phyloP scores from a whole-genome alignment of 202 grass and related monocot genomes.

The Musa balbisiana region DNA sequence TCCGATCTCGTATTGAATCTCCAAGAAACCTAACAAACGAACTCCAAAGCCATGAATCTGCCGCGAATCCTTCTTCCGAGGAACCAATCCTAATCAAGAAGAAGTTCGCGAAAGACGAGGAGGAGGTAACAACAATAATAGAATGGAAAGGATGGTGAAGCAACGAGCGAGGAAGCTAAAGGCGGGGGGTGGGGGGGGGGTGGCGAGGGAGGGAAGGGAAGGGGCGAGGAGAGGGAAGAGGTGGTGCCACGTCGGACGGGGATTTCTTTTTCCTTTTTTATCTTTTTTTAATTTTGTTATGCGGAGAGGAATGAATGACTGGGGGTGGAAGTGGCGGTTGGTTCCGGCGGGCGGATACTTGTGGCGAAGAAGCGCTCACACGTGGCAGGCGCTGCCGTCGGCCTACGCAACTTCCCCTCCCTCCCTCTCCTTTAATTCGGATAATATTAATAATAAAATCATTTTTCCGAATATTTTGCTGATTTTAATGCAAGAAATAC shows the following conservation, averaged over 20 bases:
- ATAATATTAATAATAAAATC: no score
- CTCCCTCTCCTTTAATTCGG: background rate
- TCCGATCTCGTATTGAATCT: background rate
- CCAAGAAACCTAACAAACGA: background rate
- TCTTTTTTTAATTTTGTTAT: background rate
- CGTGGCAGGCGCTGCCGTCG: background rate
- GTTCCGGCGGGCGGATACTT: background rate
- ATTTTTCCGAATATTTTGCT: background rate
- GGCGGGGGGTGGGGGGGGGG: background rate
- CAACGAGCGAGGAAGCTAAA: background rate
- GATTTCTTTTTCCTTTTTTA: background rate
- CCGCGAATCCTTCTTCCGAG: background rate
- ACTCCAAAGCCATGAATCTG: background rate
- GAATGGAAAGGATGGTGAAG: background rate
- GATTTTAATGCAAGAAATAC: no score
- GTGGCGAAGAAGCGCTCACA: background rate
- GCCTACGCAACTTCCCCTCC: no score
- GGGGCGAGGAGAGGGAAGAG: constrained; percentile 7
- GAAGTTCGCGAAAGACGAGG: background rate
- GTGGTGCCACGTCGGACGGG: background rate
- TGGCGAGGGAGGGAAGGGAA: background rate
- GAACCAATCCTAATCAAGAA: background rate
- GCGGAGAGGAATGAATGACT: background rate
- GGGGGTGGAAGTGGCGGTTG: background rate
- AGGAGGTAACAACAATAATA: background rate